A percentile compares a stretch with the other conserved stretches of the same genome.
phyloP scores from a whole-genome alignment of 169 alveolate species.

The Pseudocohnilembus persalinus region DNA sequence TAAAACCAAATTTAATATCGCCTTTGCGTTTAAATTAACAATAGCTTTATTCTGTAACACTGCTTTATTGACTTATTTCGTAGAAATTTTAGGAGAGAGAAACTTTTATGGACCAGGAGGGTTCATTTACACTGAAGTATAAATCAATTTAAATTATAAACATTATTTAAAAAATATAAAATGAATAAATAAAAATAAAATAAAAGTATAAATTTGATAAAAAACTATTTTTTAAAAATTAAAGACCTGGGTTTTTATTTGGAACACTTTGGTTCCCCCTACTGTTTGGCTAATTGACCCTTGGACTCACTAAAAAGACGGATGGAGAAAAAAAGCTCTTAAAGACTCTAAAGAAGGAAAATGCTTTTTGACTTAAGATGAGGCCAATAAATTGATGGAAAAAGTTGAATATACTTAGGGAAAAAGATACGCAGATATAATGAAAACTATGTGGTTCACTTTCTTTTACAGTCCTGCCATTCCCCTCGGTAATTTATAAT shows the following conservation, averaged over 20 bases:
- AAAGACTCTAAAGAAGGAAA: constrained; percentile 13
- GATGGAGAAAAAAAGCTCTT: constrained; percentile 9
- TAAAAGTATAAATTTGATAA: too few relatives aligned
- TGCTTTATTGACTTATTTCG: constrained; percentile 36
- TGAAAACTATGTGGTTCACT: constrained; percentile 56
- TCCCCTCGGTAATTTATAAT: constrained; percentile 26
- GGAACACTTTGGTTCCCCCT: constrained; percentile 42
- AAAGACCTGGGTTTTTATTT: constrained; percentile 35
- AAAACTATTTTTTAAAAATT: too few relatives aligned
- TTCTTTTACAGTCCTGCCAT: constrained; percentile 43
- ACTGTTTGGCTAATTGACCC: constrained; percentile 48
- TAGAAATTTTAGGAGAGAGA: constrained; percentile 25
- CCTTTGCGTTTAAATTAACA: constrained; percentile 37
- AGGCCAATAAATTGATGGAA: constrained; percentile 49
- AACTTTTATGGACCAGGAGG: constrained; percentile 47
- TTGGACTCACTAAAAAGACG: constrained; percentile 33
- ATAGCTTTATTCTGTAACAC: constrained; percentile 31
- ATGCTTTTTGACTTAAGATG: constrained; percentile 34
- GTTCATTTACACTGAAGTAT: constrained; percentile 41
- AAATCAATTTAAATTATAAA: too few relatives aligned
- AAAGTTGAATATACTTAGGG: constrained; percentile 34
- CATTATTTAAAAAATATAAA: too few relatives aligned
- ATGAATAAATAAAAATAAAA: too few relatives aligned
- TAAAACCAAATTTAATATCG: constrained; percentile 41
- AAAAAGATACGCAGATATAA: constrained; percentile 48